Evolutionary conservation across 441 rosid genomes (phyloP), one percentile per base, ranked within the genome.

Genomic region (Macaranga tanarius): DNA sequence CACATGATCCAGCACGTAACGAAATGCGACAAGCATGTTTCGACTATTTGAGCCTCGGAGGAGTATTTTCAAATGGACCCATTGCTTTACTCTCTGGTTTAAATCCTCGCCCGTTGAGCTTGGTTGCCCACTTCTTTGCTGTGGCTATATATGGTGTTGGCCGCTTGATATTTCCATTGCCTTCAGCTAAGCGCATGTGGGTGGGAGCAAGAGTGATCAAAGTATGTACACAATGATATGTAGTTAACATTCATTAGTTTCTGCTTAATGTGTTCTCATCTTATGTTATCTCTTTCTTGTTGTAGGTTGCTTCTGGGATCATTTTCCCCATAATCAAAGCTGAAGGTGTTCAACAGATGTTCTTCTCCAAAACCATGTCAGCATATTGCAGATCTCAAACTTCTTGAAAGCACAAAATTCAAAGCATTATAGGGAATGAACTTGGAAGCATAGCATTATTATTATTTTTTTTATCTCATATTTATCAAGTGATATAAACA

Each of bases 261-360:
- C 38, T 58, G 34, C n/a, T 58, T 1, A 26, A 58, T 34, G 38
- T n/a, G 38, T 34, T 0, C 10, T 1, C 19, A 31, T 31, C 10
- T 22, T 60, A 17, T 60, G 23, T 17, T 15, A 0, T 60, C 31
- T 60, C 0, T 16, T 16, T 16, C 44, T 60, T 31, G 5, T 7
- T 25, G 2, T 7, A 60, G 63, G 63, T 60, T 60, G 63, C 63
- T 12, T 60, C 20, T 1, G 42, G 63, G 20, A 60, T 60, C 20
- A 60, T 60, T 7, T 60, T 60, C 11, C 64, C 64, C 19, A 60
- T 60, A 31, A 17, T 60, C 2, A 60, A 26, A 12, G 64, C 42
- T 60, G 45, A 60, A 60, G 64, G 64, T 16, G 64, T 40, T 60
- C 45, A 9, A 2, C 64, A 60, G 13, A 60, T 60, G 64, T 34